phyloP scores from a whole-genome alignment of 106 monocot species.

The Dendrobium chrysotoxum region DNA sequence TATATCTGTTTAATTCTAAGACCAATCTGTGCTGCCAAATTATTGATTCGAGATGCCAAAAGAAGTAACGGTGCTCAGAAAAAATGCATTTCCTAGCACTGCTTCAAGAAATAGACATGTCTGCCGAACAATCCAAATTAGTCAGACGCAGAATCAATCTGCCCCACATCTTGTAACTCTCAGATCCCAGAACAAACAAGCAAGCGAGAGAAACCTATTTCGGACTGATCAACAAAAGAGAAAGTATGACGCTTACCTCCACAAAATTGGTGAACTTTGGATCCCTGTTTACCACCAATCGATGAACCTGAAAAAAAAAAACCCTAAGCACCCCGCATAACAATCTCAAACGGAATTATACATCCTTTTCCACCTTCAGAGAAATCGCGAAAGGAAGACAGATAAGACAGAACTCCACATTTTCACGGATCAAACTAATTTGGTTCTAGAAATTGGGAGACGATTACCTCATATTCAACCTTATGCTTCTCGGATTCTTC shows the following conservation, averaged over 20 bases:
- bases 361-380: neutral
- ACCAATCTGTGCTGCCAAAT: neutral
- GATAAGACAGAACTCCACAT: neutral
- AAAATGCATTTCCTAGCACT: neutral
- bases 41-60: neutral
- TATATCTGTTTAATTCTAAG: neutral
- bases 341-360: neutral
- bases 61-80: neutral
- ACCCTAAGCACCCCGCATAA: neutral
- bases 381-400: neutral
- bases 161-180: neutral
- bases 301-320: slow-evolving; percentile 60
- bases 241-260: slow-evolving; percentile 40
- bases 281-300: slow-evolving; percentile 93
- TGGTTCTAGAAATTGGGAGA: neutral
- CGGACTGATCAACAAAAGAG: neutral
- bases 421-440: neutral
- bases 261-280: slow-evolving; percentile 99
- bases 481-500: slow-evolving; percentile 99
- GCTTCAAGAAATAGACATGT: neutral
- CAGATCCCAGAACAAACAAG: neutral
- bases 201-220: neutral
- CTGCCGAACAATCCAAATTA: neutral
- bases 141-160: neutral
- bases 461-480: slow-evolving; percentile 83